Conservation (phyloP, 441 rosid genomes). For the Pelargonium exstipulatum region DNA sequence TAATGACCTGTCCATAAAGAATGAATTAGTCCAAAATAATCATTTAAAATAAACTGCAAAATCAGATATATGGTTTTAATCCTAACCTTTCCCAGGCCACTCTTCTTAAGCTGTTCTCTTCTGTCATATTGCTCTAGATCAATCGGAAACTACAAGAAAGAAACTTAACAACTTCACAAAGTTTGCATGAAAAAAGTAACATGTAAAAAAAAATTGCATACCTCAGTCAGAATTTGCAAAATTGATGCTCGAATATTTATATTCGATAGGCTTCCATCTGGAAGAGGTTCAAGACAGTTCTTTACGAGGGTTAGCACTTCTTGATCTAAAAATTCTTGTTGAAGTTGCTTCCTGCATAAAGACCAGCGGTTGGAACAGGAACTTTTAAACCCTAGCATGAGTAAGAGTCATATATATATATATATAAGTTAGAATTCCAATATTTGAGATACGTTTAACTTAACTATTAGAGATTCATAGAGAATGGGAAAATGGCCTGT, state of each 20-base stretch:
- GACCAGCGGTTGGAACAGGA: slow-evolving; percentile 5
- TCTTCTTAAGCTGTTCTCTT: slow-evolving; percentile 85
- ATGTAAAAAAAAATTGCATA: slow-evolving; percentile 24
- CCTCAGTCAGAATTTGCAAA: slow-evolving; percentile 71
- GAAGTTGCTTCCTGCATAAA: slow-evolving; percentile 88
- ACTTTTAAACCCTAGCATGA: too few relatives aligned
- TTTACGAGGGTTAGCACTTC: slow-evolving; percentile 79
- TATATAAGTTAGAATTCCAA: too few relatives aligned
- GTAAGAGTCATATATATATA: too few relatives aligned
- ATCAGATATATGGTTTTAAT: background rate
- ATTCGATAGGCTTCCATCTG: slow-evolving; percentile 94
- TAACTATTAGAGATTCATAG: too few relatives aligned
- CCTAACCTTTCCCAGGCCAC: slow-evolving; percentile 95
- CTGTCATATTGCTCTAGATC: slow-evolving; percentile 93
- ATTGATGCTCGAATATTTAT: slow-evolving; percentile 89
- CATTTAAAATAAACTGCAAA: background rate
- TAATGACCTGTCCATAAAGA: slow-evolving; percentile 57
- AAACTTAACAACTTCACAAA: background rate
- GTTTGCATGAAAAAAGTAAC: background rate
- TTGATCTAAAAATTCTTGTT: slow-evolving; percentile 91
- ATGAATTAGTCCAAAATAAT: slow-evolving; percentile 16
- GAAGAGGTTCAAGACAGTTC: slow-evolving; percentile 98
- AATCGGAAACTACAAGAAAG: slow-evolving; percentile 63
- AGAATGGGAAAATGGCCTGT: too few relatives aligned
- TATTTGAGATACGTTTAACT: too few relatives aligned